Conservation (phyloP, 345 rosid species). For the Sonneratia alba region DNA sequence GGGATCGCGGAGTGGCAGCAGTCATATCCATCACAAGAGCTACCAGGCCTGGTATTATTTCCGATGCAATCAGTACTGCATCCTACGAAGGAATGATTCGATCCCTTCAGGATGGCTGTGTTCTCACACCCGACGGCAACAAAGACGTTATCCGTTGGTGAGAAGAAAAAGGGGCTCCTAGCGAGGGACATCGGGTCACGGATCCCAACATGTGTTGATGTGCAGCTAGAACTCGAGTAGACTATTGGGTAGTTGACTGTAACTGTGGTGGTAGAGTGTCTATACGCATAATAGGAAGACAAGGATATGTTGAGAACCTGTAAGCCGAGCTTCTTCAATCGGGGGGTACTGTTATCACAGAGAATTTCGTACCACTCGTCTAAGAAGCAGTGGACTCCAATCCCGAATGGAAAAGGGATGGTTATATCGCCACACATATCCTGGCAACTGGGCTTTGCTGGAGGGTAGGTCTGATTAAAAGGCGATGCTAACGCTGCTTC, state of each 20-base stretch:
- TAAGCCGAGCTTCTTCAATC: slow-evolving; percentile 4
- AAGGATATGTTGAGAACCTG: slow-evolving; percentile 11
- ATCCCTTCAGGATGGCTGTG: neutral
- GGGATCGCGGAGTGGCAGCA: neutral
- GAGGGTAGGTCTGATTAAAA: neutral
- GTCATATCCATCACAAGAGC: neutral
- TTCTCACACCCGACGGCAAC: neutral
- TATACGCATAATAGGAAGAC: too few species aligned
- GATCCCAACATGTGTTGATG: neutral
- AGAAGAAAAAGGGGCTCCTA: neutral
- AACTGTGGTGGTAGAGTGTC: neutral
- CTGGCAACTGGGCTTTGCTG: neutral
- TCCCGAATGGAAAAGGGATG: slow-evolving; percentile 13
- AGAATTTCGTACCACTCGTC: slow-evolving; percentile 13
- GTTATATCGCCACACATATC: slow-evolving; percentile 3
- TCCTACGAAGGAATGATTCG: neutral
- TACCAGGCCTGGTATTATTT: neutral
- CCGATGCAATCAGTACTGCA: neutral
- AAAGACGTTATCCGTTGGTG: neutral
- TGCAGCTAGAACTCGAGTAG: neutral
- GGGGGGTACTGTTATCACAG: slow-evolving; percentile 2
- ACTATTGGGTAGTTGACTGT: neutral
- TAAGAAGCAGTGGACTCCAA: slow-evolving; percentile 11
- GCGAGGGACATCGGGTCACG: neutral
- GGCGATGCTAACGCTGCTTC: neutral